Evolutionary conservation across 208 protist species (phyloP).

Genomic region (Leishmania tarentolae): DNA sequence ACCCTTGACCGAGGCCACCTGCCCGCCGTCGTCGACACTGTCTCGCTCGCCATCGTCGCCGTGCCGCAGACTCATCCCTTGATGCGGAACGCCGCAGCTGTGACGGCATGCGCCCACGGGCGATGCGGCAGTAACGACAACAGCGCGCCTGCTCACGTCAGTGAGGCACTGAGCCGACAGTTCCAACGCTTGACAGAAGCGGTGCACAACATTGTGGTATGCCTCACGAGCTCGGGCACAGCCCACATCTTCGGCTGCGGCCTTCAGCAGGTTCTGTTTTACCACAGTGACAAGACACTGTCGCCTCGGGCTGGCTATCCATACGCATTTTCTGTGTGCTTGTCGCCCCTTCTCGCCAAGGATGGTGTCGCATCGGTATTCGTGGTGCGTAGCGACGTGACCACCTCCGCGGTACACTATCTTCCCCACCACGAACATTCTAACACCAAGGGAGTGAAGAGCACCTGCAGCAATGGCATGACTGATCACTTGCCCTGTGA

Average conservation of each 20-base stretch:
- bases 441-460: not conserved
- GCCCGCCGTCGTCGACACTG: constrained; percentile 32
- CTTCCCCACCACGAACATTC: constrained; percentile 20
- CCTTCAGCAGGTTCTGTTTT: constrained; percentile 32
- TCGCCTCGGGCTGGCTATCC: constrained; percentile 34
- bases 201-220: constrained; percentile 42
- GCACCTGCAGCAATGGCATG: not conserved
- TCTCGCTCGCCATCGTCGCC: constrained; percentile 37
- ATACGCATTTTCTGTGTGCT: constrained; percentile 26
- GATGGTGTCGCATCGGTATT: constrained; percentile 13
- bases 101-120: constrained; percentile 4
- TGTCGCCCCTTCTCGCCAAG: constrained; percentile 28
- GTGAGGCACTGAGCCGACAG: constrained; percentile 13
- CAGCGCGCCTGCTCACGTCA: constrained; percentile 2
- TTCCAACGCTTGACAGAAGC: constrained; percentile 29
- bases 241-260: constrained; percentile 50
- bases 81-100: not conserved
- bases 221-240: constrained; percentile 51
- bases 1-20: constrained; percentile 46
- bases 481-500: constrained; percentile 7
- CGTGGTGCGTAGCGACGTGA: constrained; percentile 26
- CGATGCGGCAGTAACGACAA: constrained; percentile 17
- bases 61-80: constrained; percentile 16
- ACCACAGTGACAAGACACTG: constrained; percentile 37
- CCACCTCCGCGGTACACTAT: constrained; percentile 23